phyloP scores from a whole-genome alignment of 306 rosid genomes.

The Begonia fuchsioides region DNA sequence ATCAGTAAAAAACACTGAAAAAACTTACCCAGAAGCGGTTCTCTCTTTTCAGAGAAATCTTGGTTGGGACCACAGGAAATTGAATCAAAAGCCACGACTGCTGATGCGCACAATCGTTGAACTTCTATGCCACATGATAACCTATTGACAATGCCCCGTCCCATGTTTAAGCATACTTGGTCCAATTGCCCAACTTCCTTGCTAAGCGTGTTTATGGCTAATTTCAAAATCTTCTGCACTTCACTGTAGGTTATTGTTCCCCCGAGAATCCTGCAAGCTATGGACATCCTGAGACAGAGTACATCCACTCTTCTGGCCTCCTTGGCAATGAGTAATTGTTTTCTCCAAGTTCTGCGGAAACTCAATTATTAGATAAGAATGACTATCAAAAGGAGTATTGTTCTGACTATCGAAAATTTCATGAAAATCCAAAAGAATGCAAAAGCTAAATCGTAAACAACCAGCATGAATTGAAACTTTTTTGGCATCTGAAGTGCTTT shows the following conservation, averaged over 20 bases:
- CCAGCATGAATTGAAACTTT: no score
- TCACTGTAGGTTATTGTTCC: conserved; percentile 45
- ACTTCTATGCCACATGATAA: conserved; percentile 81
- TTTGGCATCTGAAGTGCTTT: no score
- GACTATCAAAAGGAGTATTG: not conserved
- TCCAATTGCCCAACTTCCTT: conserved; percentile 68
- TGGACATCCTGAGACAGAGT: conserved; percentile 47
- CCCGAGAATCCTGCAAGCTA: conserved; percentile 53
- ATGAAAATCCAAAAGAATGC: not conserved
- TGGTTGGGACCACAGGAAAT: conserved; percentile 18
- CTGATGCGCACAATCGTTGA: conserved; percentile 65
- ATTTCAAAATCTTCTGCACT: conserved; percentile 39
- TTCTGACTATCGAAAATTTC: not conserved
- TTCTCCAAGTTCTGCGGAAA: conserved; percentile 70
- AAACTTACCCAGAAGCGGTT: conserved; percentile 38
- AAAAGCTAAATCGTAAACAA: not conserved
- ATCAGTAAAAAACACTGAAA: not conserved
- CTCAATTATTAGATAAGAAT: not conserved
- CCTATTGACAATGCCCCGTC: conserved; percentile 76
- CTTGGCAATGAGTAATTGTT: conserved; percentile 58
- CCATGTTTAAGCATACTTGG: conserved; percentile 55
- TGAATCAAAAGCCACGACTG: conserved; percentile 49
- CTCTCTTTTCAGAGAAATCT: conserved; percentile 23
- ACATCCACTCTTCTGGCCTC: conserved; percentile 88
- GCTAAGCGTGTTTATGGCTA: conserved; percentile 40